phyloP scores from a whole-genome alignment of 208 protist genomes.

The Entamoeba invadens region DNA sequence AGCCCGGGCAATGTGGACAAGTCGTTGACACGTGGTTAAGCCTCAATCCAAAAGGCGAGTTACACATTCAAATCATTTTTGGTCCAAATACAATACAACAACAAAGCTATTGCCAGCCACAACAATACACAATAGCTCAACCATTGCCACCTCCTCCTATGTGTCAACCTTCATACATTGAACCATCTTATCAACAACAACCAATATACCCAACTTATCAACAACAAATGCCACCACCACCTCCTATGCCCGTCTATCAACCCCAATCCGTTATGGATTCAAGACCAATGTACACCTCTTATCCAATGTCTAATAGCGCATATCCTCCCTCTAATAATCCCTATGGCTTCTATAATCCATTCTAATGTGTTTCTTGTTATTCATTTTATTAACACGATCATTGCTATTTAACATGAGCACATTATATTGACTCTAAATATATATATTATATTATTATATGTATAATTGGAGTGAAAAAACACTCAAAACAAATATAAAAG shows the following conservation, averaged over 20 bases:
- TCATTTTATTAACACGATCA: no score
- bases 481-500: no score
- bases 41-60: neutral
- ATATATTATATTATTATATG: no score
- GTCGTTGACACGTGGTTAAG: neutral
- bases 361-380: no score
- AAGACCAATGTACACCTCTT: no score
- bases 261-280: neutral
- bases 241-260: neutral
- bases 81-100: no score
- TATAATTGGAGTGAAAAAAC: no score
- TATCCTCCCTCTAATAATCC: no score
- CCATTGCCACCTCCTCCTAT: neutral
- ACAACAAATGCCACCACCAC: neutral
- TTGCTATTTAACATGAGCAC: no score
- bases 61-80: neutral
- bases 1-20: neutral
- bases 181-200: neutral
- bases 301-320: no score
- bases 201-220: neutral
- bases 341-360: no score
- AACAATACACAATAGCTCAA: neutral
- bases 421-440: no score
- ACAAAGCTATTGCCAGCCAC: neutral
- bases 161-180: neutral